phyloP scores from a whole-genome alignment of 2,329 filamentous ascomycete genomes.

The Xylariaceae sp. region DNA sequence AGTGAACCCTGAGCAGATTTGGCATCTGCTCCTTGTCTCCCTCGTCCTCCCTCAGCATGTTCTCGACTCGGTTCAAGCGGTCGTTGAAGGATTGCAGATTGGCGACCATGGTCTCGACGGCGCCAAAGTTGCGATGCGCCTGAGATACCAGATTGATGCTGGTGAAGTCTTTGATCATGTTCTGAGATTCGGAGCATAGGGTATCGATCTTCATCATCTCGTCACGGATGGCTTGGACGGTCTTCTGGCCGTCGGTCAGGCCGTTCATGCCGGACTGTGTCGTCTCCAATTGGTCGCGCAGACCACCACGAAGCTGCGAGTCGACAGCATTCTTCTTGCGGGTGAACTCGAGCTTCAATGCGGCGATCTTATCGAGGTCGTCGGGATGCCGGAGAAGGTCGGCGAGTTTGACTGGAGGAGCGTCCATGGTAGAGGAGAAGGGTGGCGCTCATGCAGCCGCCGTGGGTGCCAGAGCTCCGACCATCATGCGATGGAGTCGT shows the following conservation, averaged over 20 bases:
- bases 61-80: conserved; percentile 71
- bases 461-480: conserved; percentile 18
- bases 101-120: conserved; percentile 87
- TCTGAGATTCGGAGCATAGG: conserved; percentile 93
- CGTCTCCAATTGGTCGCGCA: conserved; percentile 89
- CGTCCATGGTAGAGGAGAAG: conserved; percentile 52
- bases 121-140: conserved; percentile 93
- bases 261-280: conserved; percentile 91
- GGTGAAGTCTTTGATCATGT: conserved; percentile 94
- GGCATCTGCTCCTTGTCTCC: conserved; percentile 85
- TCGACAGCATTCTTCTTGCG: conserved; percentile 93
- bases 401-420: conserved; percentile 74
- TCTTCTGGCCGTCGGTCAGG: conserved; percentile 85
- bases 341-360: conserved; percentile 85
- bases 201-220: conserved; percentile 99
- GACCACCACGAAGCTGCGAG: conserved; percentile 80
- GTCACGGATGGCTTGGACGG: conserved; percentile 89
- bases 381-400: conserved; percentile 94
- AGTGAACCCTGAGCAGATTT: conserved; percentile 85
- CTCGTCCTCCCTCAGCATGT: conserved; percentile 79
- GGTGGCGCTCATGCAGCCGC: conserved; percentile 27
- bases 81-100: conserved; percentile 86
- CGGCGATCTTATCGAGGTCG: conserved; percentile 92
- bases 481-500: conserved; percentile 22
- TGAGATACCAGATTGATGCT: conserved; percentile 90